phyloP scores from a whole-genome alignment of 305 asterid genomes.

The Solanum hybrid region DNA sequence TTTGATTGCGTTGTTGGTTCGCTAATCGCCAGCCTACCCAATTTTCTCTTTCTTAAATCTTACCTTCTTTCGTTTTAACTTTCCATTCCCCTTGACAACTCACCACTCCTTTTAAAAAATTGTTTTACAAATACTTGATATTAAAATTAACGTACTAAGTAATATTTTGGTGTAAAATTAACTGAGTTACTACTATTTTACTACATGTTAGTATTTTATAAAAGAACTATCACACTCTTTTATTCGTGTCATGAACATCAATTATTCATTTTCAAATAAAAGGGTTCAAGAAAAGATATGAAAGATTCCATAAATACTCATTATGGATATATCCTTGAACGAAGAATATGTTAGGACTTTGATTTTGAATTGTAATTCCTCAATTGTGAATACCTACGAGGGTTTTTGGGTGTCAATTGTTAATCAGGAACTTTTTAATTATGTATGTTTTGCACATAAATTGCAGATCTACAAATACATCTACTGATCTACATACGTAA shows the following conservation, averaged over 20 bases:
- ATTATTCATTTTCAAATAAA: neutral
- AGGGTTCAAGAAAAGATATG: too few relatives aligned
- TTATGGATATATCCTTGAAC: neutral
- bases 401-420: neutral
- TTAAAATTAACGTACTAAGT: neutral
- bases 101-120: neutral
- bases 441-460: neutral
- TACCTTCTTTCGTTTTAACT: neutral
- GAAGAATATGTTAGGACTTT: neutral
- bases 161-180: neutral
- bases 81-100: neutral
- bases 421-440: neutral
- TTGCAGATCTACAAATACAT: neutral
- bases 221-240: too few relatives aligned
- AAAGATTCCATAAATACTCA: neutral
- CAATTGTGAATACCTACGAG: neutral
- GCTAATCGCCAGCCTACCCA: neutral
- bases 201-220: too few relatives aligned
- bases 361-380: neutral
- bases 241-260: neutral
- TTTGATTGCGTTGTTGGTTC: neutral
- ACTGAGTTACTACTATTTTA: neutral
- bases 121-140: neutral
- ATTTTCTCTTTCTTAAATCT: neutral
- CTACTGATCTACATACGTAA: neutral